These are phyloP conservation scores for Neospora caninum DNA, from an alignment of 169 alveolate species.

Conservation along the genomic window DNA sequence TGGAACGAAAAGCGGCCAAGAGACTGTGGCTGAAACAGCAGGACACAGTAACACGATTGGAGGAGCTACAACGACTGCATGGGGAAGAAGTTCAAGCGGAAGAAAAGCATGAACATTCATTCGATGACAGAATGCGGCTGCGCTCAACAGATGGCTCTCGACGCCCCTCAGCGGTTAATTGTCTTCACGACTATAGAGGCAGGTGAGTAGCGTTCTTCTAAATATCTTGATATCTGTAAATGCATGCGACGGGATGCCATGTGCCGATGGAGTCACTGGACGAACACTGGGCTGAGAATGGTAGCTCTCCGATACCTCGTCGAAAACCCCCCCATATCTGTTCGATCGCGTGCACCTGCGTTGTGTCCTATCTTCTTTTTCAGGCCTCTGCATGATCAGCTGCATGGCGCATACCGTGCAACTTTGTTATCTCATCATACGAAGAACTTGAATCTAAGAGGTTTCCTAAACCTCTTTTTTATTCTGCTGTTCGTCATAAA, in stretches of 20 bases:
- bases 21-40: neutral
- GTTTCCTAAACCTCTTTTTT: conserved; percentile 86
- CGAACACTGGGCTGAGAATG: too few relatives aligned
- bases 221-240: too few relatives aligned
- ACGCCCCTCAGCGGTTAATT: neutral
- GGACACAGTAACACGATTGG: neutral
- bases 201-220: neutral
- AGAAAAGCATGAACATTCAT: neutral
- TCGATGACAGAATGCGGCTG: neutral
- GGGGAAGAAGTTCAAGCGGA: conserved; percentile 1
- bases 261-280: too few relatives aligned
- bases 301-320: too few relatives aligned
- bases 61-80: conserved; percentile 21
- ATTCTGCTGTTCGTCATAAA: conserved; percentile 86
- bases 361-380: neutral
- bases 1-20: neutral
- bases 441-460: conserved; percentile 81
- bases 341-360: neutral
- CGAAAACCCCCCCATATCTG: too few relatives aligned
- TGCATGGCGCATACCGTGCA: conserved; percentile 77
- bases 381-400: conserved; percentile 83
- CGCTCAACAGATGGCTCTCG: neutral
- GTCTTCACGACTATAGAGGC: neutral
- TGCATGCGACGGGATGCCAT: too few relatives aligned
- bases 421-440: conserved; percentile 80